Evolutionary conservation across 495 filamentous ascomycete species (phyloP).

Genomic region (Echria macrotheca): DNA sequence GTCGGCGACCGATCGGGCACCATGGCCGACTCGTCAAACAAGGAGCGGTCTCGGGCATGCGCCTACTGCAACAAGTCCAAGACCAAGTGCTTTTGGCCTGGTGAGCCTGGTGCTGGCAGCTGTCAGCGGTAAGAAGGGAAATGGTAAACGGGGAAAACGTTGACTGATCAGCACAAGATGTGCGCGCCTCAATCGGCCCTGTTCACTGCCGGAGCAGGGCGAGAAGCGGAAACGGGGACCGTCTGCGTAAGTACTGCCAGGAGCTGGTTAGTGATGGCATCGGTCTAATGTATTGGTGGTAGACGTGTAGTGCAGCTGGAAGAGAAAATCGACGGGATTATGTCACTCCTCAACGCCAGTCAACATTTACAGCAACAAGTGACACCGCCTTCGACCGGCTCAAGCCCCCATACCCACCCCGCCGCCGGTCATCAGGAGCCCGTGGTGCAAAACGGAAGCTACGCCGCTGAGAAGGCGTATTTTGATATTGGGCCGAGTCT

Average conservation of each 20-base stretch:
- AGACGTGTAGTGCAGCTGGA: slow-evolving; percentile 28
- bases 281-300: no score
- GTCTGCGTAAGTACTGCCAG: slow-evolving; percentile 14
- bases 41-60: slow-evolving; percentile 11
- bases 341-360: slow-evolving; percentile 23
- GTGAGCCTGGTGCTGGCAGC: slow-evolving; percentile 4
- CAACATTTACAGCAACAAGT: slow-evolving; percentile 16
- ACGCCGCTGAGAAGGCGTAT: no score
- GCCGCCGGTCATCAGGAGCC: no score
- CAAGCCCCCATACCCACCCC: slow-evolving; percentile 6
- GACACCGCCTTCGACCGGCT: not conserved
- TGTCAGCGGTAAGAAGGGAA: slow-evolving; percentile 14
- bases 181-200: slow-evolving; percentile 2
- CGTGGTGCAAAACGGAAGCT: no score
- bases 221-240: slow-evolving; percentile 4
- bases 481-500: slow-evolving; percentile 20
- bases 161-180: not conserved
- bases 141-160: no score
- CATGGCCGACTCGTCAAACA: slow-evolving; percentile 8
- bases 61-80: slow-evolving; percentile 17
- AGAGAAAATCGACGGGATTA: slow-evolving; percentile 29
- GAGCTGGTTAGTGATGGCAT: no score
- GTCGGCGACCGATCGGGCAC: not conserved
- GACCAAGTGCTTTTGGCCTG: slow-evolving; percentile 15
- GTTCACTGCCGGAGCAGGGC: slow-evolving; percentile 3